Conservation (phyloP, 768 basidiomycete genomes). For the Tulasnella sp. region DNA sequence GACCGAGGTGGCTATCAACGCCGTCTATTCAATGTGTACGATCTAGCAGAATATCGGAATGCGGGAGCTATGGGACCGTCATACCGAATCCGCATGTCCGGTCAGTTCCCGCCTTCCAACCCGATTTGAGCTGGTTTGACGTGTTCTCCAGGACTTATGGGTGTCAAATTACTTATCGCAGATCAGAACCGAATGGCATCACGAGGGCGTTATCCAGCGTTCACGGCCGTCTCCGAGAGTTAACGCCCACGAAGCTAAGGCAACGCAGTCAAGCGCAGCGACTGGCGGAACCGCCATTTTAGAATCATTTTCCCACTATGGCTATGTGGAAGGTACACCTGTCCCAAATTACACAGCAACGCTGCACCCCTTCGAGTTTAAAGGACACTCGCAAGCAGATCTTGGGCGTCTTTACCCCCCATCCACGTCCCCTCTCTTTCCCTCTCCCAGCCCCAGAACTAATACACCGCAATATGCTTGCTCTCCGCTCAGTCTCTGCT, state of each 20-base stretch:
- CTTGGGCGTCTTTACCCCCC: no score
- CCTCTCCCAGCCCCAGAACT: no score
- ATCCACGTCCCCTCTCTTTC: no score
- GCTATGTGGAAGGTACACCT: not conserved
- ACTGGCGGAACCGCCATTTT: not conserved
- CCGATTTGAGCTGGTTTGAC: not conserved
- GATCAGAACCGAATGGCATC: not conserved
- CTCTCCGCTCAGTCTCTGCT: not conserved
- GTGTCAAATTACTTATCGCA: not conserved
- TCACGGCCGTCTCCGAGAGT: no score
- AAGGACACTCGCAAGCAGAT: no score
- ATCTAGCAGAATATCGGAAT: not conserved
- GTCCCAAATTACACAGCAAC: not conserved
- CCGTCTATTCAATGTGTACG: not conserved
- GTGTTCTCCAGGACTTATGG: not conserved
- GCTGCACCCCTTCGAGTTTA: not conserved
- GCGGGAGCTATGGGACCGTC: not conserved
- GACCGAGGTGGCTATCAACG: slow-evolving; percentile 39
- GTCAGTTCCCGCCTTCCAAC: not conserved
- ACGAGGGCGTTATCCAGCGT: not conserved
- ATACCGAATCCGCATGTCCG: not conserved
- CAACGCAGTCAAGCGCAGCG: not conserved
- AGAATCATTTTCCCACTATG: not conserved
- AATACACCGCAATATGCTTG: not conserved
- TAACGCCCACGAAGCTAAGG: not conserved